Base-by-base conservation (phyloP, 306 rosid species). In the Cicer yamashitae region DNA sequence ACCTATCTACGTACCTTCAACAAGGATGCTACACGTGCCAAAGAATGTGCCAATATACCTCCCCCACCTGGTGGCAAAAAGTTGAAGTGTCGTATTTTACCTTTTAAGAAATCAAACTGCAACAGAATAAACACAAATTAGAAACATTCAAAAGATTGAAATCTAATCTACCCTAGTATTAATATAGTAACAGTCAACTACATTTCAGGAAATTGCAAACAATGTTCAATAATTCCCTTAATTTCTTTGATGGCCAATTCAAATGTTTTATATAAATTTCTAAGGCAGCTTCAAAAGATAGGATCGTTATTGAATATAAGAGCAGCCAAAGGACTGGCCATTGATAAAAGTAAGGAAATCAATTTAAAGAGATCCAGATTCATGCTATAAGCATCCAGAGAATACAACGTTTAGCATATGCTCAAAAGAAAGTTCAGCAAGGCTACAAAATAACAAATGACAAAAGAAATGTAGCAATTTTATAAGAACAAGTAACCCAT, bases 71-170 rank as follows among this genome's bases (percentile, higher is more conserved):
- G 91, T 54, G 96, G 97, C 69, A 96, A 88, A 46, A 96, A 83
- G 82, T 84, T 86, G 79, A 85, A 92, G 84, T 88, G 93, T 67
- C 88, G 87, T 40, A 94, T 72, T 22, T 90, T 59, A 34, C 84
- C 89, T 88, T 96, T 96, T 73, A 96, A 73, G 73, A 85, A 38
- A 83, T 92, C 92, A 84, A 96, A 96, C 99, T 96, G 92, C 83
- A 77, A 47, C 10, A 63, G 68, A 73, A 59, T 63, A 77, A n/a
- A 41, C 45, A 86, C 50, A 74, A 58, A 70, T 89, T 41, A 80
- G 79, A 75, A 81, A 39, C 38, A 54, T 7, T 76, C 53, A 57
- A 30, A 30, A 13, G 63, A 52, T 67, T 69, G 60, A 60, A 71
- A 61, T 43, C 40, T 22, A 65, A 67, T 73, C 56, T 44, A 39